Evolutionary conservation across 345 rosid species (phyloP), one percentile per base, ranked within the genome.

Genomic region (Trapa incisa): DNA sequence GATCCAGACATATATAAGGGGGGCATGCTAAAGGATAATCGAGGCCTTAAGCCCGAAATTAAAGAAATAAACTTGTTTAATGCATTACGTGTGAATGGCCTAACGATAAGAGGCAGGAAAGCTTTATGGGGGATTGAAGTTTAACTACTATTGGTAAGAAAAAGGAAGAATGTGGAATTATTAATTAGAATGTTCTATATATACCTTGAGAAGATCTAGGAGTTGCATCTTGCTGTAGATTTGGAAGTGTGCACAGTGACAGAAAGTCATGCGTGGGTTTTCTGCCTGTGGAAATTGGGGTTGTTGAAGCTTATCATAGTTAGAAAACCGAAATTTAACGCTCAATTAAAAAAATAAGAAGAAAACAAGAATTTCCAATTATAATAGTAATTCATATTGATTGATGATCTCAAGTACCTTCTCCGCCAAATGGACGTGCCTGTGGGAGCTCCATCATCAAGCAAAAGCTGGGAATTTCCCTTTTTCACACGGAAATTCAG

Each of bases 201-300:
- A 22, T 42, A 65, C 67, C 67, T 65, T 65, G 96, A 84, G 92
- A 80, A 74, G 90, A 73, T 57, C 89, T 72, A 61, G 88, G 82
- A 29, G 80, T 86, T 74, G 87, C 94, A 84, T 94, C 91, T 84
- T 85, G 85, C 48, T 79, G 96, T 77, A 70, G 75, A 42, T 60
- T 76, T 74, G 99, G 76, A 81, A 86, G 92, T 74, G 80, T 84
- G 91, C 85, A 82, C 75, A 91, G 89, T 67, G 99, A 89, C 63
- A 91, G 84, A 81, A 91, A 91, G 80, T 94, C 96, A 53, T 86
- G 93, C 37, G 89, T 84, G 75, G 96, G 81, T 85, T 91, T 85
- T 79, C 86, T 87, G 72, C 93, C 97, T 94, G 91, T 73, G 62
- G 53, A 37, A 43, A 45, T 39, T 64, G 5, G 29, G 48, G 61